These are phyloP conservation scores for Xanthoparmelia taractica DNA, from an alignment of 495 filamentous ascomycete genomes.

Conservation along the genomic window DNA sequence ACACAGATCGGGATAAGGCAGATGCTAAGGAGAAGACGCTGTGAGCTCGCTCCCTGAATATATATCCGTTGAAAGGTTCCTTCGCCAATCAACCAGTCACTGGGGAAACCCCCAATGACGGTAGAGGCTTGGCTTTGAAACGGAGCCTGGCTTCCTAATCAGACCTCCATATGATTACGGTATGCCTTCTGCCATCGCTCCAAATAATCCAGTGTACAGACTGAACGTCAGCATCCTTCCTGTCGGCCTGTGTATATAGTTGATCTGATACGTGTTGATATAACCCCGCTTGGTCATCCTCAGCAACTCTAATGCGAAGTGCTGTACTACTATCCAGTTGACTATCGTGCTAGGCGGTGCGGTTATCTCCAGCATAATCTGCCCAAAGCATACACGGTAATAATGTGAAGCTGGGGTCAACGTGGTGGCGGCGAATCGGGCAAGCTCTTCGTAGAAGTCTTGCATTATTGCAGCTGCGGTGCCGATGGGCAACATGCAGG, in stretches of 20 bases:
- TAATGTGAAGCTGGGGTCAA: background rate
- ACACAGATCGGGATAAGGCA: background rate
- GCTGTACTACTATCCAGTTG: background rate
- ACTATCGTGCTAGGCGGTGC: background rate
- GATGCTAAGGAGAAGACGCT: conserved; percentile 2
- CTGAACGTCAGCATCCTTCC: background rate
- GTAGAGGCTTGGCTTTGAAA: background rate
- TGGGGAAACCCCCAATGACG: background rate
- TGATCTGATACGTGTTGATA: conserved; percentile 6
- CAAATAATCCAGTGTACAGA: background rate
- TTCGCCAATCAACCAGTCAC: background rate
- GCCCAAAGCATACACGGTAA: background rate
- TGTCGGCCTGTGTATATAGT: background rate
- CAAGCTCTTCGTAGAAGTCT: conserved; percentile 6
- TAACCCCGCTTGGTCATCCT: conserved; percentile 1
- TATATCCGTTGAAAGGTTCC: background rate
- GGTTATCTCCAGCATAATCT: background rate
- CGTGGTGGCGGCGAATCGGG: background rate
- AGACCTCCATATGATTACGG: background rate
- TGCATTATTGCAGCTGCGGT: background rate
- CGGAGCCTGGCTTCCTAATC: background rate
- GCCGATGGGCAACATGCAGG: conserved; percentile 1
- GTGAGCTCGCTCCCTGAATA: background rate
- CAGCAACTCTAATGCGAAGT: conserved; percentile 2
- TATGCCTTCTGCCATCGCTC: background rate